phyloP scores from a whole-genome alignment of 1,284 basidiomycete genomes.

The Malassezia sympodialis region DNA sequence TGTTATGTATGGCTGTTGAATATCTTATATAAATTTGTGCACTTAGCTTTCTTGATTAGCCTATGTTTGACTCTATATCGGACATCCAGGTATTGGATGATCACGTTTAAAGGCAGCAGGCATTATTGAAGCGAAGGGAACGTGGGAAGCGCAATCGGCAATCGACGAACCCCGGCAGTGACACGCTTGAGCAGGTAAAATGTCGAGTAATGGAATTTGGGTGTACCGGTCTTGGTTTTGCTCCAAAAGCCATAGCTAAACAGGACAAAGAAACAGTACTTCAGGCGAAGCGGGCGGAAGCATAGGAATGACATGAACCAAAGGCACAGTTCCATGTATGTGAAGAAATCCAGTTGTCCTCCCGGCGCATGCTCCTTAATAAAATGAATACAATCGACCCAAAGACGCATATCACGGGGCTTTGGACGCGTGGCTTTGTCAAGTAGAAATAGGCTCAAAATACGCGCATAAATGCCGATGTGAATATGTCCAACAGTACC shows the following conservation, averaged over 20 bases:
- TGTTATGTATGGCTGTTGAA: background rate
- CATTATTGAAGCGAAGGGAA: background rate
- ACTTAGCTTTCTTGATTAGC: background rate
- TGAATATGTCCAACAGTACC: conserved; percentile 37
- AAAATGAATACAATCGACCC: conserved; percentile 59
- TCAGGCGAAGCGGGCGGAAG: conserved; percentile 23
- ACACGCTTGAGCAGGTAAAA: background rate
- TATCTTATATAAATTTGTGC: background rate
- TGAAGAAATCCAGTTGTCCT: conserved; percentile 58
- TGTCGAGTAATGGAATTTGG: conserved; percentile 29
- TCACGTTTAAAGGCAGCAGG: too few species aligned
- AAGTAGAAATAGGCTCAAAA: conserved; percentile 57
- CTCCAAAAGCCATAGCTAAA: conserved; percentile 41
- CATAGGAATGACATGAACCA: conserved; percentile 41
- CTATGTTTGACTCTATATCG: background rate
- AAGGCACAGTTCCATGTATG: conserved; percentile 55
- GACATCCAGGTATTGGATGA: background rate
- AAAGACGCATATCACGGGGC: conserved; percentile 58
- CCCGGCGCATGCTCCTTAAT: conserved; percentile 56
- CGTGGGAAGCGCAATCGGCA: background rate
- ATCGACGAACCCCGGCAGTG: background rate
- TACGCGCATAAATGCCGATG: conserved; percentile 53
- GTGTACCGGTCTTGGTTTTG: conserved; percentile 22
- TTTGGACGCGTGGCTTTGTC: conserved; percentile 54
- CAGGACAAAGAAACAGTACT: conserved; percentile 40